These are phyloP conservation scores for Houttuynia cordata DNA, from an alignment of 164 flowering plant species.

Conservation along the genomic window DNA sequence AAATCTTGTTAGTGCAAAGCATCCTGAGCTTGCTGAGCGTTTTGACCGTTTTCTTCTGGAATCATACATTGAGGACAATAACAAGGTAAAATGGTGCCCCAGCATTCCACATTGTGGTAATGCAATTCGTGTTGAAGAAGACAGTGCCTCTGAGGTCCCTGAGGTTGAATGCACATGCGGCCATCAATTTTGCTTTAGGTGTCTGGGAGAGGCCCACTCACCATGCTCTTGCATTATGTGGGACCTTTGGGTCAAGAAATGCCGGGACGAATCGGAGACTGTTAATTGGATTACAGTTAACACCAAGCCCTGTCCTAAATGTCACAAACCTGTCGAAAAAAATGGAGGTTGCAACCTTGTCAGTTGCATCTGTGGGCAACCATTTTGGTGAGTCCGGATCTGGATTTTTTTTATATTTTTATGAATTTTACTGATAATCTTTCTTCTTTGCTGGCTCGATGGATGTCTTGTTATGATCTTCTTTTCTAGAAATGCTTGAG, in stretches of 20 bases:
- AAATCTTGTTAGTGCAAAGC: conserved; percentile 41
- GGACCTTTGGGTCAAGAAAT: conserved; percentile 79
- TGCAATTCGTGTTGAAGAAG: conserved; percentile 77
- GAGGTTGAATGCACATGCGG: conserved; percentile 90
- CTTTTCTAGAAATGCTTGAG: not conserved
- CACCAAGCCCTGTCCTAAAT: conserved; percentile 82
- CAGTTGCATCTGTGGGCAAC: conserved; percentile 62
- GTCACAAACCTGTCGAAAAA: conserved; percentile 80
- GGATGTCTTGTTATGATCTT: not conserved
- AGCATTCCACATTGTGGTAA: conserved; percentile 93
- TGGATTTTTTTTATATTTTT: not conserved
- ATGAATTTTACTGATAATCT: not conserved
- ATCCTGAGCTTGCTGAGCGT: conserved; percentile 55
- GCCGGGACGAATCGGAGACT: conserved; percentile 72
- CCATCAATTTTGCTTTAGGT: conserved; percentile 72
- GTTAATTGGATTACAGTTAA: conserved; percentile 75
- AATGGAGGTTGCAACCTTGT: conserved; percentile 88
- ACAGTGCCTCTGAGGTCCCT: conserved; percentile 59
- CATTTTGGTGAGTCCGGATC: conserved; percentile 58
- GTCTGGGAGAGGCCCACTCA: conserved; percentile 75
- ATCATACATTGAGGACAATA: conserved; percentile 81
- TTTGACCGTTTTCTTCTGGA: conserved; percentile 77
- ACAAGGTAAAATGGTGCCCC: conserved; percentile 89
- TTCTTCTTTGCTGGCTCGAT: not conserved
- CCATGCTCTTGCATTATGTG: conserved; percentile 94